phyloP scores from a whole-genome alignment of 768 basidiomycete species.

The Heimioporus sp. region DNA sequence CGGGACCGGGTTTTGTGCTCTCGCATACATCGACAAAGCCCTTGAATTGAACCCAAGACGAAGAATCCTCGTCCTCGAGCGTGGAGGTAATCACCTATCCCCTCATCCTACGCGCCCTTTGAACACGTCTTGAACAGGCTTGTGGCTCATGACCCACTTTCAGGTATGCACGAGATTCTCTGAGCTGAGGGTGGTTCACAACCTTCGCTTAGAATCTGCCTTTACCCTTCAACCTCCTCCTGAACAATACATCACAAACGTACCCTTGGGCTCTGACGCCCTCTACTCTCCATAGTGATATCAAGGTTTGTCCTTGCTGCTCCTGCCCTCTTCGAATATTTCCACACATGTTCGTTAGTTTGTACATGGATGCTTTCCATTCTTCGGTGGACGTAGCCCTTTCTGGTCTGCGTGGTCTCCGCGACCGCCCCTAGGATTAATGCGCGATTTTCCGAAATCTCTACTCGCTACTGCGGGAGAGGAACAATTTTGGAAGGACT shows the following conservation, averaged over 20 bases:
- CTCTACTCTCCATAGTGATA: background rate
- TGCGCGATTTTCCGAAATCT: constrained; percentile 15
- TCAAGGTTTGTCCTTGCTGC: background rate
- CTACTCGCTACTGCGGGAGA: background rate
- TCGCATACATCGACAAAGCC: constrained; percentile 17
- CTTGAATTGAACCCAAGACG: constrained; percentile 11
- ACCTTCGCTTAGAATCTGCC: constrained; percentile 1
- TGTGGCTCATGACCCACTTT: constrained; percentile 12
- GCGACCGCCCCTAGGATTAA: constrained; percentile 1
- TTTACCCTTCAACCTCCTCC: constrained; percentile 5
- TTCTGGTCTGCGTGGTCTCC: constrained; percentile 21
- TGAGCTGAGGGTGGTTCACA: background rate
- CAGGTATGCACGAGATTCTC: background rate
- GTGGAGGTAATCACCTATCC: constrained; percentile 2
- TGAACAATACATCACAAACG: constrained; percentile 1
- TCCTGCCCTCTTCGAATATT: background rate
- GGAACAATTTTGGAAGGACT: constrained; percentile 3
- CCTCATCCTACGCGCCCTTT: background rate
- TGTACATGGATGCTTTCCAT: constrained; percentile 13
- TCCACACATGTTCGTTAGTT: background rate
- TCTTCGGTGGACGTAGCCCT: constrained; percentile 16
- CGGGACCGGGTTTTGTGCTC: constrained; percentile 14
- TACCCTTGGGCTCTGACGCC: constrained; percentile 7
- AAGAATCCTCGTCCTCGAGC: constrained; percentile 16
- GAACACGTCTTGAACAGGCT: background rate